Conservation (phyloP, 2,329 filamentous ascomycete genomes). For the Ophiostoma montium region DNA sequence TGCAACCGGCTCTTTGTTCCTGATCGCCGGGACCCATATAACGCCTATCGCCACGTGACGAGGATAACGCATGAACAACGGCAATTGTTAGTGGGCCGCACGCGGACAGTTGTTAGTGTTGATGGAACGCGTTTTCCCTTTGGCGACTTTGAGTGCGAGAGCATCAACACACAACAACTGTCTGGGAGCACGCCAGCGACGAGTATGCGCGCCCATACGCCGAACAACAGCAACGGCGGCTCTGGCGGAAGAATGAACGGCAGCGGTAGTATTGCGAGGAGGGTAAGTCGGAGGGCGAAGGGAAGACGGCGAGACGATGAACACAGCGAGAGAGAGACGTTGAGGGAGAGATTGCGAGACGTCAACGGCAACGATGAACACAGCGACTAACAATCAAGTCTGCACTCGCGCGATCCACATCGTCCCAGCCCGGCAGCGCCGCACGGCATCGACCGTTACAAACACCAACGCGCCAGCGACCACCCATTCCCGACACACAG, state of each 20-base stretch:
- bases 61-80: background rate
- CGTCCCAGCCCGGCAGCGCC: conserved; percentile 15
- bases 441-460: background rate
- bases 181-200: background rate
- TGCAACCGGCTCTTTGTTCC: background rate
- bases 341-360: no score
- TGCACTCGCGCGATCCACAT: conserved; percentile 13
- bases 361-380: no score
- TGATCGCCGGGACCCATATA: background rate
- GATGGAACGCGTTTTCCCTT: conserved; percentile 4
- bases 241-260: conserved; percentile 12
- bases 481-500: conserved; percentile 11
- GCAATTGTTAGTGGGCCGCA: background rate
- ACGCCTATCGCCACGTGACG: conserved; percentile 1
- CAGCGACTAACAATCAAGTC: background rate
- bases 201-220: background rate
- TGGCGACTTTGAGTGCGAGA: background rate
- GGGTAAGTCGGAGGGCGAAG: background rate
- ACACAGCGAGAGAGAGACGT: background rate
- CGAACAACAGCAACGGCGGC: conserved; percentile 14
- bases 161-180: background rate
- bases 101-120: conserved; percentile 2
- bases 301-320: background rate
- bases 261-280: conserved; percentile 10
- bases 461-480: background rate